These are phyloP conservation scores for Paecilomyces sp. DNA, from an alignment of 2,329 filamentous ascomycete genomes.

Conservation along the genomic window DNA sequence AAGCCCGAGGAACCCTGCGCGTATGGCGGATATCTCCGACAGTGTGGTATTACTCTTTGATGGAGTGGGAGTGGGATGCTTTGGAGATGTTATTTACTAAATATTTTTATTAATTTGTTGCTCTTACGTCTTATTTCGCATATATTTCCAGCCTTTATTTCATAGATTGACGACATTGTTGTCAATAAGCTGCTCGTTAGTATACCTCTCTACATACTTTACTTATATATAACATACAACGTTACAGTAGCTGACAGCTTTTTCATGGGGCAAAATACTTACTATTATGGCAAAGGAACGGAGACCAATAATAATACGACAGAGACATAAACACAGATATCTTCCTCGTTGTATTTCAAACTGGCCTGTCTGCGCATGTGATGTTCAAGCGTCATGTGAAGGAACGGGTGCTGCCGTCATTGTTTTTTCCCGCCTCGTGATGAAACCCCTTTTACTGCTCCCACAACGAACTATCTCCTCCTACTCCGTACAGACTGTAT, in stretches of 20 bases:
- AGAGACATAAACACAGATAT: background rate
- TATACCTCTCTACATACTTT: background rate
- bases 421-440: background rate
- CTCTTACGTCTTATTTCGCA: too few species aligned
- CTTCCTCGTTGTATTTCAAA: background rate
- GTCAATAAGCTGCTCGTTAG: too few species aligned
- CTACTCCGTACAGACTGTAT: background rate
- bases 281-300: background rate
- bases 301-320: background rate
- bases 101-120: background rate
- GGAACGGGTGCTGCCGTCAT: background rate
- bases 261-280: background rate
- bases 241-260: background rate
- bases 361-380: background rate
- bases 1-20: too few species aligned
- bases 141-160: too few species aligned
- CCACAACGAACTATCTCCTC: background rate
- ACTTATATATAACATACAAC: background rate
- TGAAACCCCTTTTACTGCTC: background rate
- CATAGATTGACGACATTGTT: too few species aligned
- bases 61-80: background rate
- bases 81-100: background rate
- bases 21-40: too few species aligned
- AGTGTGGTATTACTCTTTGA: background rate
- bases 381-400: background rate